Evolutionary conservation across 2,329 filamentous ascomycete species (phyloP).

Genomic region (Chaetothyriales sp.): DNA sequence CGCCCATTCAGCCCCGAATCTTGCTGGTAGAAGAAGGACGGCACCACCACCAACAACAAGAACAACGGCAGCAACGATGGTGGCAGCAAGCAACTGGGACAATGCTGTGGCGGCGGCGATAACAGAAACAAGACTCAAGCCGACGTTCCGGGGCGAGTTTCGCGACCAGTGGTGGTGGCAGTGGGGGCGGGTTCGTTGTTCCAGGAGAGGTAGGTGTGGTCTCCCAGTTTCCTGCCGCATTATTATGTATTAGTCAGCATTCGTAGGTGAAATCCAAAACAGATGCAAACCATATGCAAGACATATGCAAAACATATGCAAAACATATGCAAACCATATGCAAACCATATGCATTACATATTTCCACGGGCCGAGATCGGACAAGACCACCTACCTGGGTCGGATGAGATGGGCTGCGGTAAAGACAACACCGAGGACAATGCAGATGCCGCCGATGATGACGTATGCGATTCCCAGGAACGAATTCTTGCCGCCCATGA

Average conservation of each 20-base stretch:
- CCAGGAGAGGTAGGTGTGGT: conserved; percentile 96
- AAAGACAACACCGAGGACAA: conserved; percentile 76
- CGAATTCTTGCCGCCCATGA: conserved; percentile 88
- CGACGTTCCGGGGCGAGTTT: conserved; percentile 32
- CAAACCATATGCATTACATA: too few relatives aligned
- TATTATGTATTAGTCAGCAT: conserved; percentile 5
- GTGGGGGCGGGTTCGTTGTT: conserved; percentile 54
- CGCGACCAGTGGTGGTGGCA: conserved; percentile 42
- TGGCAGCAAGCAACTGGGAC: not conserved
- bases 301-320: too few relatives aligned
- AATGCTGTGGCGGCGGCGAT: not conserved
- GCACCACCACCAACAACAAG: too few relatives aligned
- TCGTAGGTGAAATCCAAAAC: not conserved
- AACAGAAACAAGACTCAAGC: not conserved
- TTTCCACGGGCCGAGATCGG: too few relatives aligned
- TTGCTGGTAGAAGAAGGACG: not conserved
- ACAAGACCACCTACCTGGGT: conserved; percentile 51
- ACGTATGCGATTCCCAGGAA: conserved; percentile 95
- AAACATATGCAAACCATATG: too few relatives aligned
- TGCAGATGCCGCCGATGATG: conserved; percentile 83
- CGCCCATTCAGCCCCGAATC: not conserved
- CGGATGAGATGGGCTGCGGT: conserved; percentile 82
- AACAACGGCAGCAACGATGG: not conserved
- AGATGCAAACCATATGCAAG: too few relatives aligned
- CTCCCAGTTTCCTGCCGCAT: conserved; percentile 68